phyloP scores from a whole-genome alignment of 2,329 filamentous ascomycete species.

The Alternaria alternata region DNA sequence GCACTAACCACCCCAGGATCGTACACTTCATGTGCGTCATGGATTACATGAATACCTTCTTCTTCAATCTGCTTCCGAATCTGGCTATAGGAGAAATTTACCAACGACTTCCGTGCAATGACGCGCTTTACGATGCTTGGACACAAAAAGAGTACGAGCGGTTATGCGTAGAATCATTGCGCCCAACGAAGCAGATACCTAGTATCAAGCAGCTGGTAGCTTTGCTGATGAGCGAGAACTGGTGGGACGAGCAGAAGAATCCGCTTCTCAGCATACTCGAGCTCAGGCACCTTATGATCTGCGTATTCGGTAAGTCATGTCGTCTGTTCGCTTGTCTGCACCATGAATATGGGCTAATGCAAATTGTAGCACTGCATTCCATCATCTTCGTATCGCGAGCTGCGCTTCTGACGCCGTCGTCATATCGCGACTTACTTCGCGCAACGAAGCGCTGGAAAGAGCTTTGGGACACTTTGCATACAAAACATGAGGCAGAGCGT shows the following conservation, averaged over 20 bases:
- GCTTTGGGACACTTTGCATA: conserved; percentile 14
- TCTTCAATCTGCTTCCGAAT: conserved; percentile 21
- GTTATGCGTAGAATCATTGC: not conserved
- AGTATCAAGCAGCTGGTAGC: conserved; percentile 10
- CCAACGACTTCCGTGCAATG: conserved; percentile 13
- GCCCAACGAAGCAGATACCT: not conserved
- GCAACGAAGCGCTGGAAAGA: conserved; percentile 26
- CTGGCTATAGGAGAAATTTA: conserved; percentile 19
- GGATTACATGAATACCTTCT: conserved; percentile 14
- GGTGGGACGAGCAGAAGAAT: not conserved
- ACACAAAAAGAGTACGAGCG: conserved; percentile 6
- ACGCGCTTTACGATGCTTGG: conserved; percentile 22
- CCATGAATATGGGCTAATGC: not conserved
- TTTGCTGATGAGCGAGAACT: conserved; percentile 4
- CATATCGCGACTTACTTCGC: conserved; percentile 9
- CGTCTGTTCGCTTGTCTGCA: not conserved
- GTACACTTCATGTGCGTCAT: not conserved
- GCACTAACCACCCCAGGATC: not conserved
- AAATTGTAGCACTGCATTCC: conserved; percentile 1
- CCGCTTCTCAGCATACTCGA: not conserved
- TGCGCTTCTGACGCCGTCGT: not conserved
- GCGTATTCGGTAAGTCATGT: conserved; percentile 18
- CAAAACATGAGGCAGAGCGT: not conserved
- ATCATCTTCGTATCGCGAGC: not conserved
- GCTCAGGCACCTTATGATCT: conserved; percentile 10